Conservation (phyloP, 1,139 yeast genomes). For the Starmera stellimalicola region DNA sequence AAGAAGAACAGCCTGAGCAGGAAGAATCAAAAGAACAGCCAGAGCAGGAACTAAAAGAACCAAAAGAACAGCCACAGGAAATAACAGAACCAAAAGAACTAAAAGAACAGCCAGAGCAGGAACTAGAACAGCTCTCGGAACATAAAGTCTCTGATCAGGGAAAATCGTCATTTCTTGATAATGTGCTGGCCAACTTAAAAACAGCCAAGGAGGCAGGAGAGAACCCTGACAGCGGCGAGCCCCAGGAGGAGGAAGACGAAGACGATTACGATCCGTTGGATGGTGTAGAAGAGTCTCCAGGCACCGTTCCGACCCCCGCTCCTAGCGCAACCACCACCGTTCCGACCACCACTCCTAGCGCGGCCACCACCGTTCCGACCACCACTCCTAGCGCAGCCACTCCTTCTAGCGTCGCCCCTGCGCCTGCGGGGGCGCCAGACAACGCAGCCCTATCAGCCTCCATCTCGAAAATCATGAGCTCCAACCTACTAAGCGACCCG, state of each 20-base stretch:
- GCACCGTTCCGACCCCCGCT: neutral
- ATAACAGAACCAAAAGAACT: too few relatives aligned
- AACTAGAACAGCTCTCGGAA: too few relatives aligned
- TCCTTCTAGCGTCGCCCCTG: conserved; percentile 4
- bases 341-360: conserved; percentile 2
- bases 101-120: too few relatives aligned
- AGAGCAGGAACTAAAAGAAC: too few relatives aligned
- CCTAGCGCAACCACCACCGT: neutral
- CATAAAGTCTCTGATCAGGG: too few relatives aligned
- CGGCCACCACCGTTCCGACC: conserved; percentile 2
- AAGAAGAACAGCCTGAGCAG: conserved; percentile 10
- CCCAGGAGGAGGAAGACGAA: conserved; percentile 7
- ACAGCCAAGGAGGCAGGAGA: conserved; percentile 1
- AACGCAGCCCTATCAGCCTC: conserved; percentile 4
- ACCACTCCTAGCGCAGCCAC: neutral
- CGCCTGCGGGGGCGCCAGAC: too few relatives aligned
- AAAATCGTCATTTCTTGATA: neutral
- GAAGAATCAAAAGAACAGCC: too few relatives aligned
- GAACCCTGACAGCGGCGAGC: neutral
- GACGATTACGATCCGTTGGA: conserved; percentile 10
- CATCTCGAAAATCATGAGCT: conserved; percentile 1
- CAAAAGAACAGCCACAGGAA: too few relatives aligned
- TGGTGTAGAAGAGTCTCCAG: neutral
- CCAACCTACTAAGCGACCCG: conserved; percentile 25
- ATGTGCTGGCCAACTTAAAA: conserved; percentile 1